A percentile compares a stretch with the other conserved stretches of the same genome.
phyloP scores from a whole-genome alignment of 2,329 filamentous ascomycete genomes.

The Penicillium sp. region DNA sequence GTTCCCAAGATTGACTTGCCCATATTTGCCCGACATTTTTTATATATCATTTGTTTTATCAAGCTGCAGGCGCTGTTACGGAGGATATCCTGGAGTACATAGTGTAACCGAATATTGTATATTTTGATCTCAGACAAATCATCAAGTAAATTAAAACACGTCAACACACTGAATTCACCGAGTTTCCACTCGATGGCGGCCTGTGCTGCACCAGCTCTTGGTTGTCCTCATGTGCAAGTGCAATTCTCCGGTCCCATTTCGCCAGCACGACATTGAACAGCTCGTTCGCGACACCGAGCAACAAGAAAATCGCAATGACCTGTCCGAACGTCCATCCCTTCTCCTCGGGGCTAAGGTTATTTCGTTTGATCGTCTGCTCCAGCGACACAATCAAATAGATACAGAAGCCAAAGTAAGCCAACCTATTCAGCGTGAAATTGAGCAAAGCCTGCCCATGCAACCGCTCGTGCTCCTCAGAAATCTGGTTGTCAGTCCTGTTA shows the following conservation, averaged over 20 bases:
- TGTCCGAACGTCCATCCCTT: conserved; percentile 18
- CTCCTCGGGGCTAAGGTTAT: conserved; percentile 12
- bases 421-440: conserved; percentile 11
- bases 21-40: background rate
- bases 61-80: background rate
- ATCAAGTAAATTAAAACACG: background rate
- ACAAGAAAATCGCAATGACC: conserved; percentile 18
- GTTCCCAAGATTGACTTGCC: conserved; percentile 4
- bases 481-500: background rate
- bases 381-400: conserved; percentile 20
- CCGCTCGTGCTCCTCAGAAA: background rate
- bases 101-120: background rate
- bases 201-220: conserved; percentile 8
- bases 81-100: background rate
- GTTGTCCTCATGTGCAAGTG: background rate
- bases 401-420: conserved; percentile 14
- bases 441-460: conserved; percentile 9
- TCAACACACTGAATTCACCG: conserved; percentile 1
- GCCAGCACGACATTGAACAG: conserved; percentile 17
- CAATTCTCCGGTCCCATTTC: conserved; percentile 13
- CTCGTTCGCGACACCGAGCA: conserved; percentile 19
- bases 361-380: conserved; percentile 18
- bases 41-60: background rate
- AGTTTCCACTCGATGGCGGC: conserved; percentile 2
- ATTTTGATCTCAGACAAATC: background rate